These are phyloP conservation scores for Ambrosia artemisiifolia DNA, from an alignment of 129 eudicot species.

Conservation along the genomic window DNA sequence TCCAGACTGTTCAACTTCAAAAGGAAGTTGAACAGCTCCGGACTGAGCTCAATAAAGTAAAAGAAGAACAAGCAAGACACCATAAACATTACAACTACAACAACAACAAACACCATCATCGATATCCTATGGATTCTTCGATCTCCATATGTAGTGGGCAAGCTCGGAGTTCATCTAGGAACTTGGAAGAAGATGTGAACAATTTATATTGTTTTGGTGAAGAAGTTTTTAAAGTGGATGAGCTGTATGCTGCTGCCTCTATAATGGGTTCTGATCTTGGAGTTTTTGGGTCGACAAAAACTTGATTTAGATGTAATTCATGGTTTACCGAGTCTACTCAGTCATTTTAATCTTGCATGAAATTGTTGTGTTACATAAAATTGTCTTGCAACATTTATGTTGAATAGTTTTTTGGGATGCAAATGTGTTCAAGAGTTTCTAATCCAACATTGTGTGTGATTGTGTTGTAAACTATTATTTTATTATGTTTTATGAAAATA, in stretches of 20 bases:
- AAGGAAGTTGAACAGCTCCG: constrained; percentile 55
- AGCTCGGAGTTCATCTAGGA: constrained; percentile 51
- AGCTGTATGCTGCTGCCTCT: constrained; percentile 42
- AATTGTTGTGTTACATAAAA: not conserved
- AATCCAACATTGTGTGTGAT: not conserved
- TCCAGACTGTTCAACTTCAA: constrained; percentile 56
- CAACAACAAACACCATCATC: not conserved
- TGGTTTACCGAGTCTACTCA: not conserved
- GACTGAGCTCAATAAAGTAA: constrained; percentile 40
- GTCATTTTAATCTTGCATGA: not conserved
- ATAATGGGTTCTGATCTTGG: constrained; percentile 37
- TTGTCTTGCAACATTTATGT: not conserved
- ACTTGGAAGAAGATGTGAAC: constrained; percentile 35
- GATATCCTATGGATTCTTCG: constrained; percentile 27
- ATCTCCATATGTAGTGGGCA: constrained; percentile 42
- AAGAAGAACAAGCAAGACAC: constrained; percentile 15
- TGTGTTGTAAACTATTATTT: not conserved
- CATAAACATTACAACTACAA: constrained; percentile 15
- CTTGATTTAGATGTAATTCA: constrained; percentile 4
- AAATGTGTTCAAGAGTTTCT: not conserved
- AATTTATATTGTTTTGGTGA: constrained; percentile 27
- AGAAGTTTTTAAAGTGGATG: constrained; percentile 39
- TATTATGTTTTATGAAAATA: not conserved
- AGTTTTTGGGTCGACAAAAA: constrained; percentile 7
- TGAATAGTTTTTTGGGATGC: not conserved